A percentile compares a stretch with the other conserved stretches of the same genome.
phyloP scores from a whole-genome alignment of 176 grass and related monocot species.

The Puya raimondii region DNA sequence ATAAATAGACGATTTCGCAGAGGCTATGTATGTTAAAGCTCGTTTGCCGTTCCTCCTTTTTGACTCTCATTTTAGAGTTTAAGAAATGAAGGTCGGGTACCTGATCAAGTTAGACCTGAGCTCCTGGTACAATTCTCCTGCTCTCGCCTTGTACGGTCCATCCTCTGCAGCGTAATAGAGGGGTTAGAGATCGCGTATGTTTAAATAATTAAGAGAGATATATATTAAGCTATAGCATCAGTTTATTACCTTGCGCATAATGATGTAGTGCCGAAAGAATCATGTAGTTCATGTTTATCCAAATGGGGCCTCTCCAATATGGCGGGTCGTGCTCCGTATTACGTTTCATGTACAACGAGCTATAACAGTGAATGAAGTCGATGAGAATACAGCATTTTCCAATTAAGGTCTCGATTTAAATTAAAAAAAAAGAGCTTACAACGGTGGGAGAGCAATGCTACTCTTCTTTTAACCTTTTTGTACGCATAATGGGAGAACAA shows the following conservation, averaged over 20 bases:
- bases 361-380: constrained; percentile 28
- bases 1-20: too few relatives aligned
- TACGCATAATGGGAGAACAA: neutral
- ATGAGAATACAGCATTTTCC: constrained; percentile 14
- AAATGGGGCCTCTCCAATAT: constrained; percentile 97
- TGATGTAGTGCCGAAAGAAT: constrained; percentile 84
- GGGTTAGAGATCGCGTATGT: neutral
- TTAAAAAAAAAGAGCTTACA: too few relatives aligned
- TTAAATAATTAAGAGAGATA: neutral
- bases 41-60: neutral
- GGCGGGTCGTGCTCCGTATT: constrained; percentile 88
- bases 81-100: constrained; percentile 25
- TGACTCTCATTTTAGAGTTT: constrained; percentile 4
- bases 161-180: constrained; percentile 35
- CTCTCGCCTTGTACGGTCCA: constrained; percentile 57
- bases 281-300: constrained; percentile 99
- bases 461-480: too few relatives aligned
- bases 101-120: constrained; percentile 86
- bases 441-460: too few relatives aligned
- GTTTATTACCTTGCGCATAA: constrained; percentile 55
- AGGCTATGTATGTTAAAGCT: too few relatives aligned
- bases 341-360: constrained; percentile 87
- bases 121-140: constrained; percentile 49
- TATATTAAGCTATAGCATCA: neutral
- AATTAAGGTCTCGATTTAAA: neutral